These are phyloP conservation scores for Micromonas commoda DNA, from an alignment of 139 green algal species.

Conservation along the genomic window DNA sequence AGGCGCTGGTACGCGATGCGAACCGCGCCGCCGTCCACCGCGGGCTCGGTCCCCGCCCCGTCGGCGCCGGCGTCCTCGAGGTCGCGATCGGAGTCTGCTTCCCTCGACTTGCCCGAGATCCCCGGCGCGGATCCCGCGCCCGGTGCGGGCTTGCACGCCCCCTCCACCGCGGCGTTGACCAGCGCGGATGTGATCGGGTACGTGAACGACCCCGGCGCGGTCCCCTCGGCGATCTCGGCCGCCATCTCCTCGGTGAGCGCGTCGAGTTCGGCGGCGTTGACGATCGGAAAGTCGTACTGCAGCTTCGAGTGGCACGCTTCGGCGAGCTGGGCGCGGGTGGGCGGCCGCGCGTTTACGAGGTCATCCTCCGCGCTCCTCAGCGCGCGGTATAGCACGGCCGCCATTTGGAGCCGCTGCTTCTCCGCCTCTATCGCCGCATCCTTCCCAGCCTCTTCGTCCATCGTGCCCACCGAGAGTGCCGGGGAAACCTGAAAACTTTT, in stretches of 20 bases:
- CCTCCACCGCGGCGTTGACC: not conserved
- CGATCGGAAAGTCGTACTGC: conserved; percentile 5
- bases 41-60: not conserved
- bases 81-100: not conserved
- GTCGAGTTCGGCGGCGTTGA: not conserved
- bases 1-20: conserved; percentile 13
- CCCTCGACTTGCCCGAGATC: not conserved
- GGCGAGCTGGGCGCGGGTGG: not conserved
- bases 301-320: not conserved
- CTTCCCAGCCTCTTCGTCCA: too few relatives aligned
- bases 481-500: too few relatives aligned
- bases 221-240: not conserved
- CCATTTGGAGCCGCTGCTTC: not conserved
- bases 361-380: not conserved
- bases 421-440: too few relatives aligned
- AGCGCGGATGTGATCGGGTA: not conserved
- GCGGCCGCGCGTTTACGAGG: not conserved
- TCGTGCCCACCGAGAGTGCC: too few relatives aligned
- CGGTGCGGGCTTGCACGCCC: not conserved
- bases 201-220: too few relatives aligned
- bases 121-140: not conserved
- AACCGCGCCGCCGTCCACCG: too few relatives aligned
- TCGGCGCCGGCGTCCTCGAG: not conserved
- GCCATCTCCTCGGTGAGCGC: not conserved
- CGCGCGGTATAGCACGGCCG: not conserved